A percentile compares a stretch with the other conserved stretches of the same genome.
Evolutionary conservation across 2,329 filamentous ascomycete species (phyloP).

Genomic region (Chaetothyriales sp.): DNA sequence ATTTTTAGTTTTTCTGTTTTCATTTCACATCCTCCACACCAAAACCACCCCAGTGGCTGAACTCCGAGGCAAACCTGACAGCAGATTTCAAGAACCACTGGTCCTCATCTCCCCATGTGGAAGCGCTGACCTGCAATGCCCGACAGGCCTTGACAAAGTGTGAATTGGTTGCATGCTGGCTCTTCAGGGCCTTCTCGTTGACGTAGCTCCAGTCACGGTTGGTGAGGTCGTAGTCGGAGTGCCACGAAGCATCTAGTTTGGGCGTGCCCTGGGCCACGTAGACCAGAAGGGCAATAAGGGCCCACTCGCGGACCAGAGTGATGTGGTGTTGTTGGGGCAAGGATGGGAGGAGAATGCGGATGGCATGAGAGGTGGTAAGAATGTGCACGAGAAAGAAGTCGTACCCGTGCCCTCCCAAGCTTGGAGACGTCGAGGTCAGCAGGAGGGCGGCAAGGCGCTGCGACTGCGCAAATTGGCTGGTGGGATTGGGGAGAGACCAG

Average conservation of each 20-base stretch:
- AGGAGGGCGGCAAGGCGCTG: constrained; percentile 39
- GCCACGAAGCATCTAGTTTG: constrained; percentile 41
- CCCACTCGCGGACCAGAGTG: constrained; percentile 69
- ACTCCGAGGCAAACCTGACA: constrained; percentile 34
- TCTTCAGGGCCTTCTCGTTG: constrained; percentile 53
- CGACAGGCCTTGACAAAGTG: constrained; percentile 77
- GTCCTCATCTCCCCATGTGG: constrained; percentile 31
- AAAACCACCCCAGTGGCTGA: constrained; percentile 21
- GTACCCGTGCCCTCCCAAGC: constrained; percentile 38
- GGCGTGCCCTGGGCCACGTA: constrained; percentile 67
- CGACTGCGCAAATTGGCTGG: constrained; percentile 59
- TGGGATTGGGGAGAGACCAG: constrained; percentile 57
- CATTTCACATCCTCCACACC: constrained; percentile 3
- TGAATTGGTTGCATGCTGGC: constrained; percentile 53
- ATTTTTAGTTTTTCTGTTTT: too few species aligned
- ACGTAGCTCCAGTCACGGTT: constrained; percentile 64
- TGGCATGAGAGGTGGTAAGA: constrained; percentile 72
- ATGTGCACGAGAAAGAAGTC: constrained; percentile 74
- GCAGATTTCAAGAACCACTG: constrained; percentile 35
- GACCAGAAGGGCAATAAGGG: constrained; percentile 62
- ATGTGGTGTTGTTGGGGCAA: constrained; percentile 60
- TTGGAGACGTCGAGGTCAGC: constrained; percentile 22
- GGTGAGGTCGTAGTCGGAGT: constrained; percentile 40
- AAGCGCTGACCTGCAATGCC: constrained; percentile 50
- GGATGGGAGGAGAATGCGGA: constrained; percentile 68